Conservation (phyloP, 2,329 filamentous ascomycete genomes). For the Diaporthe batatas region DNA sequence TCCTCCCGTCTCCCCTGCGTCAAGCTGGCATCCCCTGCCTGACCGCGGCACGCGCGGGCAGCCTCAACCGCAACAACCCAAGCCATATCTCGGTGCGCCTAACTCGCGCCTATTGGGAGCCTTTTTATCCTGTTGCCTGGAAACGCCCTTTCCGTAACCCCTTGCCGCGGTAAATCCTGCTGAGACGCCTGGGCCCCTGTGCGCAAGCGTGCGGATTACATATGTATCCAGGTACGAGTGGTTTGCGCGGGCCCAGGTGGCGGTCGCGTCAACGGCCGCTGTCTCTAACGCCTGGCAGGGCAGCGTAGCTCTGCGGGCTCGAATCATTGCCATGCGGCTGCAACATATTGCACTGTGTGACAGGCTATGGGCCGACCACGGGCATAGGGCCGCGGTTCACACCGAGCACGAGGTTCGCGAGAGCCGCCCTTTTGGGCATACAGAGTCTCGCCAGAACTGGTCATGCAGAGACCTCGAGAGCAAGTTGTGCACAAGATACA, state of each 20-base stretch:
- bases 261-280: slow-evolving; percentile 29
- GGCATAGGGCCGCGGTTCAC: background rate
- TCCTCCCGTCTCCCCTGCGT: slow-evolving; percentile 36
- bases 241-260: background rate
- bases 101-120: slow-evolving; percentile 17
- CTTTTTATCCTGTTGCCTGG: slow-evolving; percentile 33
- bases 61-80: slow-evolving; percentile 4
- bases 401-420: slow-evolving; percentile 3
- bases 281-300: slow-evolving; percentile 14
- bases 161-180: slow-evolving; percentile 26
- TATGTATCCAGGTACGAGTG: no score
- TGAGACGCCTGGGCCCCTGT: background rate
- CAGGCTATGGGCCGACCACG: background rate
- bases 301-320: no score
- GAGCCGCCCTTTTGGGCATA: background rate
- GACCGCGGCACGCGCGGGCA: background rate
- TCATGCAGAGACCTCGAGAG: slow-evolving; percentile 2
- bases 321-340: background rate
- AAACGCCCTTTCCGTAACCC: background rate
- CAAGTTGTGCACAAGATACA: background rate
- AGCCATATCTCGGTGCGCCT: slow-evolving; percentile 11
- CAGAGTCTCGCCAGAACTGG: background rate
- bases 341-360: background rate
- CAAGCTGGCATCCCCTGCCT: no score
- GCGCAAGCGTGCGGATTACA: no score